Evolutionary conservation across 306 rosid species (phyloP).

Genomic region (Gastrolobium villosum): DNA sequence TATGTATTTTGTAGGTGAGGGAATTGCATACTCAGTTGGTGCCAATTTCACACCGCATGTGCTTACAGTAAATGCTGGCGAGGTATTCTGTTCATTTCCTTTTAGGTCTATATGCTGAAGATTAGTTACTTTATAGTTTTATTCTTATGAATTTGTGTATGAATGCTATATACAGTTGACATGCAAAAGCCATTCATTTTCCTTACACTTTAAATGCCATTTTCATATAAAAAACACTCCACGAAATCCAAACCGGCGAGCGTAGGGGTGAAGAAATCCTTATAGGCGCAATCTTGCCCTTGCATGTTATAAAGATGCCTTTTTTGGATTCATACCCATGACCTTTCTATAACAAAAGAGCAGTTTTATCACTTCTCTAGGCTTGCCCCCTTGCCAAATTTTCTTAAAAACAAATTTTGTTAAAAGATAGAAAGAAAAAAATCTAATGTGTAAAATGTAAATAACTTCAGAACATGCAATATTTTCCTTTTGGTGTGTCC

Average conservation of each 20-base stretch:
- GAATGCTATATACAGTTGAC: slow-evolving; percentile 27
- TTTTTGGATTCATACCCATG: too few species aligned
- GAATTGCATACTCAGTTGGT: slow-evolving; percentile 84
- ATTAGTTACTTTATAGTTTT: slow-evolving; percentile 28
- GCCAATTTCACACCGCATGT: slow-evolving; percentile 93
- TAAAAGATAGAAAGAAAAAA: neutral
- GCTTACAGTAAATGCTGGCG: slow-evolving; percentile 92
- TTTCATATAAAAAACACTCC: neutral
- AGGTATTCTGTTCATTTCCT: slow-evolving; percentile 66
- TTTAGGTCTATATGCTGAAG: slow-evolving; percentile 27
- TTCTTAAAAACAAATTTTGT: neutral
- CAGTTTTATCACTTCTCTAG: too few species aligned
- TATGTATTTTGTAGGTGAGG: slow-evolving; percentile 62
- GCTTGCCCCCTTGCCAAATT: too few species aligned
- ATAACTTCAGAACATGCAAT: neutral
- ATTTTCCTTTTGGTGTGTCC: neutral
- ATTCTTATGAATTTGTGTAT: slow-evolving; percentile 8
- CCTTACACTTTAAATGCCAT: neutral
- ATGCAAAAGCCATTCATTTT: slow-evolving; percentile 1
- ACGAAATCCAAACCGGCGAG: too few species aligned
- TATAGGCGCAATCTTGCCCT: too few species aligned
- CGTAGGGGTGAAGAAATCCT: too few species aligned
- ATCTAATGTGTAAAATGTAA: neutral
- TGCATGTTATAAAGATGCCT: too few species aligned
- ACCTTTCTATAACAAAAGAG: too few species aligned